Base-by-base conservation (phyloP, 805 yeast genomes). In the Starmera caribaea region DNA sequence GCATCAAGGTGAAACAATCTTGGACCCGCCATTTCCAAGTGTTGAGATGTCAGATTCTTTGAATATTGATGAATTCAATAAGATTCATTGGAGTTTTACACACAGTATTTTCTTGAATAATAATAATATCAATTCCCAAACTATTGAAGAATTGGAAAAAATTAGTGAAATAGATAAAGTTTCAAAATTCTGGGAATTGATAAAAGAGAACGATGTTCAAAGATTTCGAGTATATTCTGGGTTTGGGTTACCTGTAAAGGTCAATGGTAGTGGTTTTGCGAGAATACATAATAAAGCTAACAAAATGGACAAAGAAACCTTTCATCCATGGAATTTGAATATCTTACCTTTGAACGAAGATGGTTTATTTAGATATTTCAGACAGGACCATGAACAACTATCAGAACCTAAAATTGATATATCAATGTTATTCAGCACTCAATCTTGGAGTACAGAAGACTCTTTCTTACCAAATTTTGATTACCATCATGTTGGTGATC, bases 361-460 rank as follows among this genome's bases (percentile, higher is more conserved):
- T 21, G 74, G 82, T 1, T 40, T 79, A 9, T 51, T 79, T 21
- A 59, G 66, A 30, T 74, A 66, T 37, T 41, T 64, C 4, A 68
- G 72, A 38, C 38, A 67, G 35, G 73, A 70, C 43, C 60, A 60
- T 28, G 73, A 63, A 12, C 42, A 68, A 5, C 42, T 74, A 13
- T 49, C 68, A 4, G 57, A 52, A 16, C 67, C 85, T 0, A 55
- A 58, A n/a, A 38, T 76, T 30, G 66, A 68, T 35, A 61, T 78
- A 10, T 76, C 74, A 2, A 71, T 72, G 74, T 59, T 75, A 2
- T 73, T 69, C 45, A 68, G 80, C 37, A 58, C 73, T 3, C 69
- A 70, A 38, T 66, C 73, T 34, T 81, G 86, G 86, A 55, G 58
- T 16, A 55, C 68, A 39, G 83, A 75, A 46, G 88, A 81, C 45